Percentiles rank a stretch among this genome's conserved stretches.
Conservation (phyloP, 805 yeast genomes). For the Hanseniaspora valbyensis region DNA sequence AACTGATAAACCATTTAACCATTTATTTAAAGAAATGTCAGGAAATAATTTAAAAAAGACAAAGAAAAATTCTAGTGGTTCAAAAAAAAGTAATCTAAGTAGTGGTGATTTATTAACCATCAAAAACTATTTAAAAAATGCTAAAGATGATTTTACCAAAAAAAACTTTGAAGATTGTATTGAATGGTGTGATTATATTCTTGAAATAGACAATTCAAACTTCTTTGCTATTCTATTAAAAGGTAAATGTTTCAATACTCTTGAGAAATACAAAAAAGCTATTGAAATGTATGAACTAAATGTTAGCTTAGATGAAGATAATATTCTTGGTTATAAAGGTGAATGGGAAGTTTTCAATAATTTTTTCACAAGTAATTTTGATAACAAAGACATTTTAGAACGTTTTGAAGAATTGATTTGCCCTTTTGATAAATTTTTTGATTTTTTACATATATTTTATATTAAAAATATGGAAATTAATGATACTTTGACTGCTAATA, state of each 20-base stretch:
- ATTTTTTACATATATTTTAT: slow-evolving; percentile 34
- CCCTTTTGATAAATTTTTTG: slow-evolving; percentile 37
- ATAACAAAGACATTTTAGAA: slow-evolving; percentile 14
- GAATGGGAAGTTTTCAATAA: slow-evolving; percentile 35
- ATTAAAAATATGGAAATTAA: slow-evolving; percentile 24
- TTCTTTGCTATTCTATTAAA: slow-evolving; percentile 59
- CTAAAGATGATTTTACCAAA: slow-evolving; percentile 41
- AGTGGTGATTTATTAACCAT: slow-evolving; percentile 22
- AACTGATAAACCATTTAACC: too few relatives aligned
- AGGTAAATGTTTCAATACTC: slow-evolving; percentile 55
- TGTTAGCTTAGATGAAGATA: slow-evolving; percentile 38
- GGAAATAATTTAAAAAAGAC: not conserved
- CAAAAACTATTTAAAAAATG: slow-evolving; percentile 36
- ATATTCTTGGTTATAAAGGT: slow-evolving; percentile 75
- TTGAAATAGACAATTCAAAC: slow-evolving; percentile 44
- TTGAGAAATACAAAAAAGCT: slow-evolving; percentile 34
- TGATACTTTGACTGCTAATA: slow-evolving; percentile 1
- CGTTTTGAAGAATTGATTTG: slow-evolving; percentile 31
- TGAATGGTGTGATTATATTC: slow-evolving; percentile 43
- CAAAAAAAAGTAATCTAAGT: slow-evolving; percentile 2
- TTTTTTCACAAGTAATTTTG: slow-evolving; percentile 14
- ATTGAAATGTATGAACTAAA: slow-evolving; percentile 39
- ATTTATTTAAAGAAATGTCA: too few relatives aligned
- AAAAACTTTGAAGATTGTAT: slow-evolving; percentile 55
- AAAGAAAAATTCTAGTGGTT: not conserved